Percentiles rank a stretch among this genome's conserved stretches.
Evolutionary conservation across 768 basidiomycete species (phyloP).

Genomic region (Lyophyllum atratum): DNA sequence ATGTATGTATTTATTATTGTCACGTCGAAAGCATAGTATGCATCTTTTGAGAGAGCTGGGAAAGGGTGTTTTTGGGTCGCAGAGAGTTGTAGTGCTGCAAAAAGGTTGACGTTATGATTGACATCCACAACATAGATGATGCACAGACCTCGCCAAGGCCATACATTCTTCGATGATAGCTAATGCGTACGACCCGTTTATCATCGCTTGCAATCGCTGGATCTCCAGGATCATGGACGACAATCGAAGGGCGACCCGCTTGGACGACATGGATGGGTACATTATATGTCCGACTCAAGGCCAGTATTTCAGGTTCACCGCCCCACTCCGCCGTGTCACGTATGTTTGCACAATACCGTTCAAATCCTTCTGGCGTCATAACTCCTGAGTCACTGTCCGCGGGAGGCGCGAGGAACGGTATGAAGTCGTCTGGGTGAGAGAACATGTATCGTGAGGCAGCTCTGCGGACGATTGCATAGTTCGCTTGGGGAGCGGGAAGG

Average conservation of each 20-base stretch:
- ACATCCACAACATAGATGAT: neutral
- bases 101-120: slow-evolving; percentile 11
- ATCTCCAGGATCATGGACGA: slow-evolving; percentile 71
- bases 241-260: slow-evolving; percentile 75
- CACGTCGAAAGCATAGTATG: slow-evolving; percentile 24
- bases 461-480: slow-evolving; percentile 59
- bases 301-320: slow-evolving; percentile 95
- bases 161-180: slow-evolving; percentile 93
- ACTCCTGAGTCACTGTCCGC: slow-evolving; percentile 65
- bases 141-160: slow-evolving; percentile 88
- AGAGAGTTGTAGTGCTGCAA: slow-evolving; percentile 89
- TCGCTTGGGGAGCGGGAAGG: slow-evolving; percentile 57
- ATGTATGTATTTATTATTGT: slow-evolving; percentile 23
- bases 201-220: slow-evolving; percentile 27
- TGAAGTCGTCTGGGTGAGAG: slow-evolving; percentile 83
- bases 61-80: slow-evolving; percentile 47
- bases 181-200: slow-evolving; percentile 63
- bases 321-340: slow-evolving; percentile 92
- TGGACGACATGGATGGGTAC: slow-evolving; percentile 93
- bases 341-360: slow-evolving; percentile 75
- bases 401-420: slow-evolving; percentile 85
- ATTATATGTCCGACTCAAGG: slow-evolving; percentile 77
- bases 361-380: slow-evolving; percentile 68
- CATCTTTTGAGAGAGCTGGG: slow-evolving; percentile 27
- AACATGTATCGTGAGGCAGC: slow-evolving; percentile 83